Evolutionary conservation across 2,329 filamentous ascomycete species (phyloP).

Genomic region (Ilyonectria mors-panacis): DNA sequence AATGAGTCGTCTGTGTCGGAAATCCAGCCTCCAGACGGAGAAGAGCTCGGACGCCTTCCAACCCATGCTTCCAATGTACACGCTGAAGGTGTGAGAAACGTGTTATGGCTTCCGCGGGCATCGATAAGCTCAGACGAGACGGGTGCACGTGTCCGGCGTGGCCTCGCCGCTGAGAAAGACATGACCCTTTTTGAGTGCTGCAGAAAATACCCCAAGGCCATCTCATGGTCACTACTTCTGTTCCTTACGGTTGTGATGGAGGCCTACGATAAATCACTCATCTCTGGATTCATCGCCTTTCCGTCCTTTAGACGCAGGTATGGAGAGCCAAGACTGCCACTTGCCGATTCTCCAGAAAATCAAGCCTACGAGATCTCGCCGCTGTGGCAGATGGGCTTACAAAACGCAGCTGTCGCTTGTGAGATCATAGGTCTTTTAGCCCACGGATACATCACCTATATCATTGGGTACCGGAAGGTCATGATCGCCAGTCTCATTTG

Average conservation of each 20-base stretch:
- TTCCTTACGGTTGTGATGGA: not conserved
- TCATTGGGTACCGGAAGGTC: constrained; percentile 57
- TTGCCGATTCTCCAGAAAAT: constrained; percentile 12
- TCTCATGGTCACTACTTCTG: not conserved
- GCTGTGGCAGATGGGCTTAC: constrained; percentile 62
- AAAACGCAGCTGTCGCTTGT: constrained; percentile 59
- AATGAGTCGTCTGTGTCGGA: not conserved
- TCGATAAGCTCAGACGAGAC: constrained; percentile 42
- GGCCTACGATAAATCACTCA: constrained; percentile 34
- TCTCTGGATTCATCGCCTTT: constrained; percentile 46
- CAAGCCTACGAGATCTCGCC: constrained; percentile 56
- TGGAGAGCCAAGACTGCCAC: constrained; percentile 34
- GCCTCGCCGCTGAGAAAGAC: constrained; percentile 3
- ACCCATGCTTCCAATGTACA: constrained; percentile 2
- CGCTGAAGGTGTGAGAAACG: constrained; percentile 32
- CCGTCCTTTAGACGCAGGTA: constrained; percentile 50
- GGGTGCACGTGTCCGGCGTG: constrained; percentile 18
- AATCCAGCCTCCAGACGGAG: not conserved
- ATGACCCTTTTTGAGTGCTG: constrained; percentile 5
- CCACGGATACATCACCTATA: constrained; percentile 59
- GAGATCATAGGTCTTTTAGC: constrained; percentile 61
- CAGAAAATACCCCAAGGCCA: not conserved
- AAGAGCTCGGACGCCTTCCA: not conserved
- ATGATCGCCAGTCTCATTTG: constrained; percentile 53
- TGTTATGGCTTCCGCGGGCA: constrained; percentile 39